phyloP scores from a whole-genome alignment of 768 basidiomycete genomes.

The Leccinellum albellum region DNA sequence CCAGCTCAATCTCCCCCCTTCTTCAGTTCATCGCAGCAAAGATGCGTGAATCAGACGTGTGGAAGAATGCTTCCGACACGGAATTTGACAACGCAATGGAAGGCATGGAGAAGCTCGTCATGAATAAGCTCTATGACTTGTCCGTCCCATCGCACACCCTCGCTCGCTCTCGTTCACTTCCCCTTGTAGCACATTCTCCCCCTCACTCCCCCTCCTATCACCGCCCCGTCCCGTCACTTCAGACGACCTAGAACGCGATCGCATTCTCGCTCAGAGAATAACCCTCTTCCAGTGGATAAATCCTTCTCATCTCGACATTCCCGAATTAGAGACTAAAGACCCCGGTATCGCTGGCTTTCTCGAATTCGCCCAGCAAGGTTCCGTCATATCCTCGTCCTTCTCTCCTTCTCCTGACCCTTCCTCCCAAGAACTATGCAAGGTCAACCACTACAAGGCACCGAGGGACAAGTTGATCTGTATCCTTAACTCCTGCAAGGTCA shows the following conservation, averaged over 20 bases:
- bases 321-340: conserved; percentile 60
- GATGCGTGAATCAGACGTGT: conserved; percentile 83
- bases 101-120: conserved; percentile 99
- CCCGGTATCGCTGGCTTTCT: conserved; percentile 63
- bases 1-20: conserved; percentile 14
- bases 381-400: conserved; percentile 1
- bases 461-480: conserved; percentile 98
- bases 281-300: conserved; percentile 87
- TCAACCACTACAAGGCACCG: conserved; percentile 98
- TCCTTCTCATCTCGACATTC: conserved; percentile 87
- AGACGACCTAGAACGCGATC: conserved; percentile 96
- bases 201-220: conserved; percentile 62
- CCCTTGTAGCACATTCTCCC: conserved; percentile 79
- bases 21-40: conserved; percentile 81
- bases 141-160: conserved; percentile 40
- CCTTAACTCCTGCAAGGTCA: conserved; percentile 97
- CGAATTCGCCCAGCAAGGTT: conserved; percentile 89
- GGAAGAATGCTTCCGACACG: conserved; percentile 69
- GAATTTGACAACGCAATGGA: conserved; percentile 98
- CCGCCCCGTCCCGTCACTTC: conserved; percentile 79
- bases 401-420: conserved; percentile 1
- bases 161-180: not conserved
- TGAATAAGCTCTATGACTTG: conserved; percentile 97
- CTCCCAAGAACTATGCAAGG: conserved; percentile 78
- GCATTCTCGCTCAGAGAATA: conserved; percentile 85